A percentile compares a stretch with the other conserved stretches of the same genome.
These are phyloP conservation scores for Leccinum subgranulosum DNA, from an alignment of 768 basidiomycete genomes.

Conservation along the genomic window DNA sequence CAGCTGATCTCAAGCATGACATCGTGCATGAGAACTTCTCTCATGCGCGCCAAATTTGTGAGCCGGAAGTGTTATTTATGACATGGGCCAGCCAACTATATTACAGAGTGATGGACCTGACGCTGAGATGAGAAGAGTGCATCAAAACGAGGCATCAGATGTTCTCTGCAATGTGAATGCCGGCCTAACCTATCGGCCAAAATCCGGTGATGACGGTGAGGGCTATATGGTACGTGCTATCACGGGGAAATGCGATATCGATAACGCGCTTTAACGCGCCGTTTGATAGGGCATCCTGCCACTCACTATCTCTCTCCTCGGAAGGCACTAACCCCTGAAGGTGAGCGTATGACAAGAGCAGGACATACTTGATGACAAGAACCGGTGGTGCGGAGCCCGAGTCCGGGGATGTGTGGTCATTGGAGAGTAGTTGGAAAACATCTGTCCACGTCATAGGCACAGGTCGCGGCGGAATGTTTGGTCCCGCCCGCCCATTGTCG, in stretches of 20 bases:
- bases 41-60: background rate
- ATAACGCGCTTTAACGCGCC: conserved; percentile 27
- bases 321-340: conserved; percentile 29
- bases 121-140: background rate
- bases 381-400: conserved; percentile 8
- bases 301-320: conserved; percentile 32
- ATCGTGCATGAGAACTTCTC: background rate
- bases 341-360: conserved; percentile 38
- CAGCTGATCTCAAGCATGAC: background rate
- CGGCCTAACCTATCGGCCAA: conserved; percentile 11
- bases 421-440: conserved; percentile 26
- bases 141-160: background rate
- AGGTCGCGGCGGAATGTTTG: conserved; percentile 25
- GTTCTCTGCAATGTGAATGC: background rate
- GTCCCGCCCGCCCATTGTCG: conserved; percentile 16
- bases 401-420: conserved; percentile 5
- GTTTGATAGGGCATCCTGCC: conserved; percentile 28
- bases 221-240: conserved; percentile 25
- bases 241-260: conserved; percentile 23
- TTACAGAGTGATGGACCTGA: background rate
- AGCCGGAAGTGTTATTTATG: background rate
- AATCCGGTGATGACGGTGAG: conserved; percentile 18
- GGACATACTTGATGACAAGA: conserved; percentile 35
- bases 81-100: background rate
- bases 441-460: conserved; percentile 24